Base-by-base conservation (phyloP, 2,329 filamentous ascomycete species). In the Trichoderma sp. region DNA sequence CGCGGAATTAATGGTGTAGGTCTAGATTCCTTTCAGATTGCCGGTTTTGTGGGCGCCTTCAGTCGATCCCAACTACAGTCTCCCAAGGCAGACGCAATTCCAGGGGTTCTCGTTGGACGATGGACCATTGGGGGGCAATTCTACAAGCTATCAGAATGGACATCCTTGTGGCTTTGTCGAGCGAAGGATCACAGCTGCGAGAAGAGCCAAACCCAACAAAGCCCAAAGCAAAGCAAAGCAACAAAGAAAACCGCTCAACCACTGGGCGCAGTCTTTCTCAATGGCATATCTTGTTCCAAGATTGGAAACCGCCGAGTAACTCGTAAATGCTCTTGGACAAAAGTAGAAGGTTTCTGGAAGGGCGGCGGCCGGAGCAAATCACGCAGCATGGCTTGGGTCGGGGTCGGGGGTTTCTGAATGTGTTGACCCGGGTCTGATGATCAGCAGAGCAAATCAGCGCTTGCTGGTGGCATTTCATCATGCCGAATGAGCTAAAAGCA, bases 281-380 rank as follows among this genome's bases (percentile, higher is more conserved):
- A 43, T 57, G 32, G 64, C 64, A 36, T 24, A 67, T 24, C n/a
- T 24, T 53, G 47, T 53, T 53, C 47, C 47, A 53, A 53, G 47
- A 53, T 53, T 53, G 21, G 47, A 53, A 53, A 53, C 21, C n/a
- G 47, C 47, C 47, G 47, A 53, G 21, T 21, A 7, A 7, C 34
- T 1, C 15, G 34, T 36, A 36, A 36, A 36, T 36, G 34, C 21
- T 53, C 57, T 26, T 24, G 64, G 51, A 57, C 8, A 26, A 28
- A 47, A 32, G 32, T 28, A 70, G 68, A 70, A 70, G 32, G 58
- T 47, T 70, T 70, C 68, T 70, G 47, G 68, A 70, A 70, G 53
- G 26, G 57, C 68, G 58, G 68, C 66, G 30, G 39, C 65, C 68
- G 68, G 68, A 39, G 68, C 68, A 70, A 70, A 63, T 70, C 58